Evolutionary conservation across 2,329 filamentous ascomycete genomes (phyloP), one percentile per base, ranked within the genome.

Genomic region (Phialemoniopsis sp.): DNA sequence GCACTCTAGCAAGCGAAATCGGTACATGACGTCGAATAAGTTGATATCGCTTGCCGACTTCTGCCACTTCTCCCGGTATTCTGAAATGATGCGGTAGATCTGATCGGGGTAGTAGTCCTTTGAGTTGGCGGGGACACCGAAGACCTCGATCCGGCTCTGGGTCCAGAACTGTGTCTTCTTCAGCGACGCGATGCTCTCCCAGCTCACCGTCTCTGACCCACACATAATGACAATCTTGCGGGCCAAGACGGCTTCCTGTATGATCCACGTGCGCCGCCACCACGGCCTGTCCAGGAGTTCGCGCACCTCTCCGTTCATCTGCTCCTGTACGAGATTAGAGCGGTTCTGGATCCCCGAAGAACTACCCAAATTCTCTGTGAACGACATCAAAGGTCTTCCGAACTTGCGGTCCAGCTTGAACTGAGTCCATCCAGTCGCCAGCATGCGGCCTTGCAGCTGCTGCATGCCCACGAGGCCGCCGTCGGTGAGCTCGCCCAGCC

Each of bases 241-340:
- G 4, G 44, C 41, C 3, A 47, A 17, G 13, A 48, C 41, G 17
- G 43, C 46, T 35, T 50, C 48, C 38, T 50, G 46, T 13, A 50
- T 38, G 29, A 46, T 42, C 48, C 46, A 50, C n/a, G 41, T 40
- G 5, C 48, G 41, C 5, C 34, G 41, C 46, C 48, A 50, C 46
- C 46, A 50, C 10, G 46, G 46, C 28, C 47, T 38, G 19, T 36
- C 39, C 10, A 50, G 34, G 13, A 50, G 19, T 35, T 50, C 46
- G n/a, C 21, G 21, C 21, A 26, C 21, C 21, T 26, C 21, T 6
- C 21, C 21, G 21, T 26, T 26, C 21, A 26, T 26, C 21, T 26
- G 21, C 21, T 26, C 21, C 21, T 26, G 21, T 6, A 26, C 21
- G 21, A 26, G 21, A 10, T 26, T 26, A 10, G 21, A 26, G 6